Base-by-base conservation (phyloP, 164 flowering plant genomes). In the Vitis cinerea region DNA sequence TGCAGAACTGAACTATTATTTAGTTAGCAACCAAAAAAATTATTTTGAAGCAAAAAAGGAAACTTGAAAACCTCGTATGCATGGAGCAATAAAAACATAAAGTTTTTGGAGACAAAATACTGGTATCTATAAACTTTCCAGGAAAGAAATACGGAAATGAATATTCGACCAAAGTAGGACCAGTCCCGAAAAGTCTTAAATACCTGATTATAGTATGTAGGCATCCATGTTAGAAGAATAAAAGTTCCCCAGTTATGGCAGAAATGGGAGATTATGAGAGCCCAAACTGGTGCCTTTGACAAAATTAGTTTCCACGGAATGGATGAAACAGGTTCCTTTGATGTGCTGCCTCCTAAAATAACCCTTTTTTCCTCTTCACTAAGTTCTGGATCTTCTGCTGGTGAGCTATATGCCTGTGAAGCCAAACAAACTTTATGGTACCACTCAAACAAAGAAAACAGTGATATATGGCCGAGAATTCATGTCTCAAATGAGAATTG, bases 191-290 rank as follows among this genome's bases (percentile, higher is more conserved):
- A n/a, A n/a, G 12, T 56, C 23, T 66, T 15, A 60, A 11, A 19
- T 83, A 93, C 99, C 99, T 95, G 99, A 80, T 90, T 92, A 78
- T 95, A 95, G 80, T 95, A 95, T 9, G 99, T 95, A 7, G 99
- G 99, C 99, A 95, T 95, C 99, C 99, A 95, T 55, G 99, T 95
- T 51, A 95, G 82, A 71, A 95, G 93, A 74, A 95, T 95, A 80
- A 95, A 95, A 29, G 99, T 95, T 66, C 99, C 99, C 98, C 99
- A 95, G 72, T 95, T 95, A 75, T 95, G 99, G 76, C 99, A 95
- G 74, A 95, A 95, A 78, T 95, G 99, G 77, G 98, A 93, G 75
- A 95, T 77, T 30, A 95, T 93, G 64, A 95, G 85, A 75, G 99
- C 99, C 99, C 99, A 95, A 59, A 95, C 99, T 57, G 99, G 93